Conservation (phyloP, 2,329 filamentous ascomycete species). For the Microsporum canis region DNA sequence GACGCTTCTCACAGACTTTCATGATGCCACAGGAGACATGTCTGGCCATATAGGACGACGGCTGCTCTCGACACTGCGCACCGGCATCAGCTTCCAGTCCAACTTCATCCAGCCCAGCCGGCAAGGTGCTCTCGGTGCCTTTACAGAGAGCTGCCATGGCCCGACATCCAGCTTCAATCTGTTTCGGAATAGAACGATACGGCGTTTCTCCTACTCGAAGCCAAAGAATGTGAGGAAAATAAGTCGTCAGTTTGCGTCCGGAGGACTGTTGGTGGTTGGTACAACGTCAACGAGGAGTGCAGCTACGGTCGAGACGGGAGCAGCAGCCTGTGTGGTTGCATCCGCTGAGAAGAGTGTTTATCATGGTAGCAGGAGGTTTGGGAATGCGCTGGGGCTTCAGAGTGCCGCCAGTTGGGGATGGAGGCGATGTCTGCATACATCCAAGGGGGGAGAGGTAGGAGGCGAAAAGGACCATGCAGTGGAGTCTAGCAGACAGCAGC, state of each 20-base stretch:
- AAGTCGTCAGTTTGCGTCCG: constrained; percentile 44
- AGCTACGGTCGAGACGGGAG: constrained; percentile 24
- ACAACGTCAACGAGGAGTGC: constrained; percentile 21
- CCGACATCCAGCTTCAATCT: background rate
- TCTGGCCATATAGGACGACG: constrained; percentile 36
- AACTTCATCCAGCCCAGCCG: background rate
- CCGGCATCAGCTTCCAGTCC: constrained; percentile 13
- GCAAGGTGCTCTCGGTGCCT: background rate
- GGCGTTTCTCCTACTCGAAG: constrained; percentile 17
- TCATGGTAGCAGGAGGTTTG: constrained; percentile 15
- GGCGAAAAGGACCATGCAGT: background rate
- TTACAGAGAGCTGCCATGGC: constrained; percentile 2
- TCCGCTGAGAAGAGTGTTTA: constrained; percentile 23
- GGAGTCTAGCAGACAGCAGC: background rate
- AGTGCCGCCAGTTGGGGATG: constrained; percentile 17
- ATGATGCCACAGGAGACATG: constrained; percentile 39
- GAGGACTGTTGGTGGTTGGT: constrained; percentile 44
- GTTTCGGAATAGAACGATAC: constrained; percentile 2
- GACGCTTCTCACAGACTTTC: constrained; percentile 17
- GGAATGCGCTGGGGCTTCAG: constrained; percentile 16
- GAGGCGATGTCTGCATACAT: constrained; percentile 26
- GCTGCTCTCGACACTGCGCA: constrained; percentile 37
- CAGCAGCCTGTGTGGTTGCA: constrained; percentile 21
- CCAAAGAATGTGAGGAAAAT: constrained; percentile 29
- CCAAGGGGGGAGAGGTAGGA: constrained; percentile 9